A percentile compares a stretch with the other conserved stretches of the same genome.
Evolutionary conservation across 257 asterid genomes (phyloP).

Genomic region (Rehmannia glutinosa): DNA sequence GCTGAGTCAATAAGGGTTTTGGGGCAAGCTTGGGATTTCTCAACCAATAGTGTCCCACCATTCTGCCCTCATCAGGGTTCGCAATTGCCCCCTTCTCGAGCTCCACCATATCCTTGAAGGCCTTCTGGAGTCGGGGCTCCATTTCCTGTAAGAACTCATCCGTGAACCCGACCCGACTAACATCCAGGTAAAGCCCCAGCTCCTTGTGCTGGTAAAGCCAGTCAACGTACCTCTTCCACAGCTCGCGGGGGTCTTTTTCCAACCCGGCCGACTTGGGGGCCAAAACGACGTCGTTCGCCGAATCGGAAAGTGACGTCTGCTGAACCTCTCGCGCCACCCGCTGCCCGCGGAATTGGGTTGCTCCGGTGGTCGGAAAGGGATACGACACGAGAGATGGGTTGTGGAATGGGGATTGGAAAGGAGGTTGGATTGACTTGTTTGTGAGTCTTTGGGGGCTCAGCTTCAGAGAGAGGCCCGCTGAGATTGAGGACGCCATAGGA

Average conservation of each 20-base stretch:
- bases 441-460: conserved; percentile 10
- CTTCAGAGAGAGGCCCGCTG: conserved; percentile 33
- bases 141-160: conserved; percentile 68
- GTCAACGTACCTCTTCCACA: conserved; percentile 85
- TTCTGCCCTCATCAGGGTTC: conserved; percentile 93
- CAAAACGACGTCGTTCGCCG: conserved; percentile 27
- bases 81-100: conserved; percentile 97
- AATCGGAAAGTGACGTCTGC: conserved; percentile 33
- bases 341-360: conserved; percentile 23
- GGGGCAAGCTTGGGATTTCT: conserved; percentile 83
- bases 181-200: conserved; percentile 80
- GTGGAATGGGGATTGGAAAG: not conserved
- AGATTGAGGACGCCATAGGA: conserved; percentile 33
- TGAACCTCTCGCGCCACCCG: conserved; percentile 83
- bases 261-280: conserved; percentile 25
- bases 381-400: not conserved
- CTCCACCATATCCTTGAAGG: conserved; percentile 75
- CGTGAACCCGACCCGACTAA: conserved; percentile 89
- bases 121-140: conserved; percentile 78
- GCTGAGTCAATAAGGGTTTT: conserved; percentile 46
- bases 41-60: conserved; percentile 99
- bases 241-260: conserved; percentile 56
- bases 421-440: not conserved
- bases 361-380: not conserved
- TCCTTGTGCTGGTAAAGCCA: conserved; percentile 98